Percentiles rank a stretch among this genome's conserved stretches.
Conservation (phyloP, 1,284 basidiomycete genomes). For the Rhodotorula sp. region DNA sequence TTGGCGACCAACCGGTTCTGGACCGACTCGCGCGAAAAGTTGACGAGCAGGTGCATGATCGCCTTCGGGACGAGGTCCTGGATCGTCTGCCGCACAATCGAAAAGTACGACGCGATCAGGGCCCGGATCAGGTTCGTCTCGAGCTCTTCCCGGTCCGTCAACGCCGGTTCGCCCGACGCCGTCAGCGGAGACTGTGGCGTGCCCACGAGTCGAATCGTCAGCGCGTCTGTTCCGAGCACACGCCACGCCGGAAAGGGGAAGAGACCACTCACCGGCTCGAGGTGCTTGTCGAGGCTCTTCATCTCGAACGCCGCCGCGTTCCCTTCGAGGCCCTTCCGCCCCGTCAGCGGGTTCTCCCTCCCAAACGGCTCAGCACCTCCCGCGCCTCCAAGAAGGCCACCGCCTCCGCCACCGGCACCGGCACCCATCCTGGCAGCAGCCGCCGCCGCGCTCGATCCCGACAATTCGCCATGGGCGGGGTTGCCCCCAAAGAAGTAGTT, state of each 20-base stretch:
- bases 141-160: conserved; percentile 77
- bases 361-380: conserved; percentile 25
- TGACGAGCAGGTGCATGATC: conserved; percentile 70
- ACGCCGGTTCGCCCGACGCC: conserved; percentile 48
- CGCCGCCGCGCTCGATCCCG: background rate
- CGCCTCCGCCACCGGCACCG: too few relatives aligned
- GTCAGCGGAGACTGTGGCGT: conserved; percentile 56
- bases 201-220: background rate
- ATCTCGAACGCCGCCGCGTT: conserved; percentile 91
- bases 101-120: conserved; percentile 92
- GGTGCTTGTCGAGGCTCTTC: conserved; percentile 94
- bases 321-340: conserved; percentile 67
- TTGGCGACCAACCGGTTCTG: conserved; percentile 91
- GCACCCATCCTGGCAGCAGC: background rate
- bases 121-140: conserved; percentile 92
- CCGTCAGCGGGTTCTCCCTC: conserved; percentile 47
- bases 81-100: conserved; percentile 92
- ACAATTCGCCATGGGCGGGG: background rate
- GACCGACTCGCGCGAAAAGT: conserved; percentile 91
- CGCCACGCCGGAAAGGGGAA: too few relatives aligned
- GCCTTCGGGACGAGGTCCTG: conserved; percentile 97
- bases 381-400: background rate
- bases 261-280: conserved; percentile 45
- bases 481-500: conserved; percentile 86
- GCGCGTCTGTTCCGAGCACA: background rate